phyloP scores from a whole-genome alignment of 805 yeast genomes.

The Starmerella potacharoeniae region DNA sequence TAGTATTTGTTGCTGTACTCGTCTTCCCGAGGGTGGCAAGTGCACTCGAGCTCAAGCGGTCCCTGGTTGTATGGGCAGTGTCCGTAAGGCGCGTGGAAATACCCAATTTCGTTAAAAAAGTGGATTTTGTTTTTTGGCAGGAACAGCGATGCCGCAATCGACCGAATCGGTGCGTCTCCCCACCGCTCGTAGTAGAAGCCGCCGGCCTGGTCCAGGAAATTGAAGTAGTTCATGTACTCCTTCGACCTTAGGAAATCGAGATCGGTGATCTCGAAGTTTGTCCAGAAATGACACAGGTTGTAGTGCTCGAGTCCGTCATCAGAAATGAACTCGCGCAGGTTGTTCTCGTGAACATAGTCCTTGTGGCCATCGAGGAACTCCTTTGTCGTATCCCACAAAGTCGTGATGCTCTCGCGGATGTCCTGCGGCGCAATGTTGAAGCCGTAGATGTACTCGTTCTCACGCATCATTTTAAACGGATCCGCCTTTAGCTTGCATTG shows the following conservation, averaged over 20 bases:
- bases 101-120: constrained; percentile 70
- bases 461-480: constrained; percentile 48
- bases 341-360: constrained; percentile 43
- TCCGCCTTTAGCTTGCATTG: constrained; percentile 55
- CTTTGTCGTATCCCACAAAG: constrained; percentile 49
- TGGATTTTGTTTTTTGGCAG: constrained; percentile 59
- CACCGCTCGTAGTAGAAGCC: constrained; percentile 93
- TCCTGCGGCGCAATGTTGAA: constrained; percentile 59
- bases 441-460: constrained; percentile 48
- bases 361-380: constrained; percentile 38
- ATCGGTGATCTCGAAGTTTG: constrained; percentile 74
- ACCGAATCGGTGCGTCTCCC: constrained; percentile 92
- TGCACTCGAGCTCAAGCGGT: constrained; percentile 40
- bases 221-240: constrained; percentile 61
- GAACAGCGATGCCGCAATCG: constrained; percentile 73
- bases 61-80: constrained; percentile 64
- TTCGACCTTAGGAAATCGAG: constrained; percentile 64
- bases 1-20: constrained; percentile 14
- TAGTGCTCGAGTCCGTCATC: constrained; percentile 57
- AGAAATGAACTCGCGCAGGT: constrained; percentile 56
- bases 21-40: constrained; percentile 31
- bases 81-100: constrained; percentile 51
- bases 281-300: constrained; percentile 81
- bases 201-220: constrained; percentile 64
- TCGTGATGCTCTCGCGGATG: constrained; percentile 46